Evolutionary conservation across 495 filamentous ascomycete species (phyloP), one percentile per base, ranked within the genome.

Genomic region (Penicillium soppii): DNA sequence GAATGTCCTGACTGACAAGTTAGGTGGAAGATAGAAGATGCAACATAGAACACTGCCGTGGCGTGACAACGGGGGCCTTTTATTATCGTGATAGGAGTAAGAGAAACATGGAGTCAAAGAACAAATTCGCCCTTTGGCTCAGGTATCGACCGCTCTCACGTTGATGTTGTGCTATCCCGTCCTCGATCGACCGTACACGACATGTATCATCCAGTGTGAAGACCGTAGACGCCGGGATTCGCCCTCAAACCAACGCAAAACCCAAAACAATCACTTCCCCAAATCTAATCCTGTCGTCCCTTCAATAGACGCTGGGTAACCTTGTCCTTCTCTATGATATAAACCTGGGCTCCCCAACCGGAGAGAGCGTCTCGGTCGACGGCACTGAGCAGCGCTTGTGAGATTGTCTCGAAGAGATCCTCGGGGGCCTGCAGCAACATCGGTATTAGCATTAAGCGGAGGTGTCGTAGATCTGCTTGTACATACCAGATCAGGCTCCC

Each of bases 291-390:
- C 68, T 88, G 84, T 68, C 84, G 75, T 69, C 94, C 92, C 83
- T 98, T 98, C 66, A 98, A 73, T 80, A 97, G 81, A 65, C 94
- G 81, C 86, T 98, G 96, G 62, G 92, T 96, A 35, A 97, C 91
- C 85, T 97, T 97, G 73, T 95, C 91, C 81, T 97, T 98, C 81
- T 97, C 95, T 72, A 98, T 94, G 58, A 98, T 91, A 72, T 97
- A 97, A 54, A 98, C 94, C 61, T 97, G 90, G 27, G 94, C 94
- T 65, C 94, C 94, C 94, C 94, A 98, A 57, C 94, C 94, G 9
- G 92, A 96, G 39, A 98, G 77, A 39, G 94, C 94, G 70, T 98
- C 94, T 70, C 94, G 79, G 71, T 98, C 94, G 25, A 98, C 91
- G 26, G 91, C 92, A 72, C 92, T 97, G 51, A 98, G 76, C 23